phyloP scores from a whole-genome alignment of 2,329 filamentous ascomycete genomes.

The Aureobasidium zeae region DNA sequence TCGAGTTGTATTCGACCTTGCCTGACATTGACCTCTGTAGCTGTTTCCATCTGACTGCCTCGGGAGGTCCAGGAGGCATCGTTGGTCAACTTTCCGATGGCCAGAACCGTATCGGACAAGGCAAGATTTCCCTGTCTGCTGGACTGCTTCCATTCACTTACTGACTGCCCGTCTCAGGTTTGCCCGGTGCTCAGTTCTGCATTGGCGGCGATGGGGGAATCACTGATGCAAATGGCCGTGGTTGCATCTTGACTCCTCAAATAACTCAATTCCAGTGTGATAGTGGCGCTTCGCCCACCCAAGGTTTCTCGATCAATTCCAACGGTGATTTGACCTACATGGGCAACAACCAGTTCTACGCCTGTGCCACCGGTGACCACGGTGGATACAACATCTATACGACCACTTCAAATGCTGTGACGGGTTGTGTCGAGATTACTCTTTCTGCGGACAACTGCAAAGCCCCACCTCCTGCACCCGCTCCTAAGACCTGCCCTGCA shows the following conservation, averaged over 20 bases:
- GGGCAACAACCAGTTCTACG: constrained; percentile 46
- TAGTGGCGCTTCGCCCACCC: constrained; percentile 39
- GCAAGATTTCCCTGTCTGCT: not conserved
- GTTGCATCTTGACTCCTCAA: constrained; percentile 54
- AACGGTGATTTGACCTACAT: constrained; percentile 45
- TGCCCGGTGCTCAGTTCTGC: constrained; percentile 44
- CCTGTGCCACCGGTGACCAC: constrained; percentile 49
- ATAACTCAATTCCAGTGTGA: constrained; percentile 57
- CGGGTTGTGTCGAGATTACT: constrained; percentile 43
- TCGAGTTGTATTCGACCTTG: not conserved
- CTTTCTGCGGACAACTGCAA: constrained; percentile 36
- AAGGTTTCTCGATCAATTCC: constrained; percentile 49
- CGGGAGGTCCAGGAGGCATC: constrained; percentile 41
- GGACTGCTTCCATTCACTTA: not conserved
- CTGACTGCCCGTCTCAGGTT: constrained; percentile 19
- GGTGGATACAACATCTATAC: constrained; percentile 50
- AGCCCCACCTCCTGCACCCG: constrained; percentile 33
- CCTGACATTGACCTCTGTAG: constrained; percentile 21
- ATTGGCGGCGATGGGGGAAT: constrained; percentile 46
- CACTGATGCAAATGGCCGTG: constrained; percentile 47
- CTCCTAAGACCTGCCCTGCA: constrained; percentile 17
- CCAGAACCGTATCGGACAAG: constrained; percentile 50
- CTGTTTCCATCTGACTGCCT: constrained; percentile 45
- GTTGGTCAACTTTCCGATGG: constrained; percentile 54
- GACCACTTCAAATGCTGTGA: constrained; percentile 32